Conservation (phyloP, 2,329 filamentous ascomycete genomes). For the Thelonectria rubi region DNA sequence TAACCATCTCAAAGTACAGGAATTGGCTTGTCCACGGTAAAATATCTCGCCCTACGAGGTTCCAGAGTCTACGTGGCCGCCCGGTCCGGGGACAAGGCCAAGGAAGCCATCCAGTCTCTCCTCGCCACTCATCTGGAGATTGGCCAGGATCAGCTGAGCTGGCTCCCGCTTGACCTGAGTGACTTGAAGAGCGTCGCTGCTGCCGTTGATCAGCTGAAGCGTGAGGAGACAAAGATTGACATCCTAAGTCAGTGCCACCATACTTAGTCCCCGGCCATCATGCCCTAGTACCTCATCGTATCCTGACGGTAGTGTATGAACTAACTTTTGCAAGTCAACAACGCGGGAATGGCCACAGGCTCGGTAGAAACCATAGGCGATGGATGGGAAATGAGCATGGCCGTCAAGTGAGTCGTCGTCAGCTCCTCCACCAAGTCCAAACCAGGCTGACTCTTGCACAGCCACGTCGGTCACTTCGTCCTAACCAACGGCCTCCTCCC, state of each 20-base stretch:
- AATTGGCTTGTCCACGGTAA: constrained; percentile 11
- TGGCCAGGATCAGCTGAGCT: neutral
- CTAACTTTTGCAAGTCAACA: constrained; percentile 39
- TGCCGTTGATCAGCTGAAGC: constrained; percentile 1
- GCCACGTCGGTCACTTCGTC: constrained; percentile 42
- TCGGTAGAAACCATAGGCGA: constrained; percentile 23
- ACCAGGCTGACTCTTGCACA: constrained; percentile 19
- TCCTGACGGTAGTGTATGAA: too few relatives aligned
- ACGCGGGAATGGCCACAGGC: constrained; percentile 18
- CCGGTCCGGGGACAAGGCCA: neutral
- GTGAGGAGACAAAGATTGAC: constrained; percentile 11
- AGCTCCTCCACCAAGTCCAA: neutral
- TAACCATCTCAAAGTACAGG: neutral
- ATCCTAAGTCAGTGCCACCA: constrained; percentile 5
- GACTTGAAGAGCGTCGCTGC: constrained; percentile 1
- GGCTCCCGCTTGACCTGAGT: neutral
- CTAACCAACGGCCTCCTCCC: constrained; percentile 42
- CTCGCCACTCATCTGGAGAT: neutral
- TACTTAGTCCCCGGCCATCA: neutral
- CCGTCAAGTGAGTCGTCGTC: constrained; percentile 28
- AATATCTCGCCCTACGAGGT: constrained; percentile 1
- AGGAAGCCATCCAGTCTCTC: neutral
- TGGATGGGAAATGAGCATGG: constrained; percentile 41
- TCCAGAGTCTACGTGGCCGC: constrained; percentile 15
- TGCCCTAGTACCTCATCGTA: too few relatives aligned